These are phyloP conservation scores for Phytophthora fragariaefolia DNA, from an alignment of 352 stramenopile genomes.

Conservation along the genomic window DNA sequence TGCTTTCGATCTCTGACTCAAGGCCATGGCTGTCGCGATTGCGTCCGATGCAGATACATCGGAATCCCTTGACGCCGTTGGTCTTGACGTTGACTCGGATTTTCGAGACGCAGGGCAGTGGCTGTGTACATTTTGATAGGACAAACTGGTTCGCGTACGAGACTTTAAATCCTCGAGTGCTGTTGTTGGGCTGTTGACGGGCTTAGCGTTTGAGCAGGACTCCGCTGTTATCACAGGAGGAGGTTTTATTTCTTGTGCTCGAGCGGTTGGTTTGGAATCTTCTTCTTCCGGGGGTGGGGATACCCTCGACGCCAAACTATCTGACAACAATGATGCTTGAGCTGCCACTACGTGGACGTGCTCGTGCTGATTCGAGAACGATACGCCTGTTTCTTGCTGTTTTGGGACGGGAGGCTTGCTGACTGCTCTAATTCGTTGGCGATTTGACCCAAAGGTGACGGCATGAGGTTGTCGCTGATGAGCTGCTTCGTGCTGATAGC, in stretches of 20 bases:
- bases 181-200: background rate
- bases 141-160: constrained; percentile 29
- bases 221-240: background rate
- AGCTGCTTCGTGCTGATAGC: constrained; percentile 12
- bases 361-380: constrained; percentile 32
- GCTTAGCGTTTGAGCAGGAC: background rate
- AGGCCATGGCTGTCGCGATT: constrained; percentile 43
- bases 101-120: background rate
- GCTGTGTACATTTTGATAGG: background rate
- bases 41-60: constrained; percentile 19
- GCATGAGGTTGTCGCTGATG: constrained; percentile 9
- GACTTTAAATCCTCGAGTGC: background rate
- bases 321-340: constrained; percentile 25
- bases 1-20: constrained; percentile 48
- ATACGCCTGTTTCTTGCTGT: constrained; percentile 24
- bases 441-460: constrained; percentile 57
- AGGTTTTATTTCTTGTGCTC: background rate
- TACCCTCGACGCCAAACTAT: constrained; percentile 29
- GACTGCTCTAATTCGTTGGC: constrained; percentile 47
- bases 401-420: constrained; percentile 71
- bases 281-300: constrained; percentile 20
- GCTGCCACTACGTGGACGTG: constrained; percentile 37
- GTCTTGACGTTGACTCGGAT: background rate
- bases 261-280: background rate
- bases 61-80: background rate